Conservation (phyloP, 345 rosid genomes). For the Bruguiera gymnorhiza region DNA sequence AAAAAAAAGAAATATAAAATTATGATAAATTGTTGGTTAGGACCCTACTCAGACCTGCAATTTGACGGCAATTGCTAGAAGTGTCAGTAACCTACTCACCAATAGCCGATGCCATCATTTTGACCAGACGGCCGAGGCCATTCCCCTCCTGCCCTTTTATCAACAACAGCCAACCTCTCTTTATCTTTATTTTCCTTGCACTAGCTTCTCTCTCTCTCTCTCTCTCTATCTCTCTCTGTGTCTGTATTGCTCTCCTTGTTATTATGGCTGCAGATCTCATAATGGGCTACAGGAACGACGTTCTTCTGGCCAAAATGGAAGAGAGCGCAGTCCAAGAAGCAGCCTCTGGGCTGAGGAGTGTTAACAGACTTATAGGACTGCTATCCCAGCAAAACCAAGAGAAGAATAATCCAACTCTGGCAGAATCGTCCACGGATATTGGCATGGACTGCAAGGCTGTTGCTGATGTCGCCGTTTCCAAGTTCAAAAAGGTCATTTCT, state of each 20-base stretch:
- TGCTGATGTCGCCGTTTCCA: conserved; percentile 63
- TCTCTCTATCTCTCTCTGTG: background rate
- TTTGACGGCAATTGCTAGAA: conserved; percentile 28
- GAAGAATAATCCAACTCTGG: conserved; percentile 18
- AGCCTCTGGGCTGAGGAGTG: conserved; percentile 32
- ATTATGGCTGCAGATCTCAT: conserved; percentile 26
- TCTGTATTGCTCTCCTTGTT: conserved; percentile 10
- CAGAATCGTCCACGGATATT: conserved; percentile 39
- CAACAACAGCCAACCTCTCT: conserved; percentile 25
- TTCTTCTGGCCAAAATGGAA: conserved; percentile 18
- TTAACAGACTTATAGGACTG: conserved; percentile 20
- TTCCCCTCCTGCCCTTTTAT: conserved; percentile 28
- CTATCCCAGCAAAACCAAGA: conserved; percentile 21
- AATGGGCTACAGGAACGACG: conserved; percentile 29
- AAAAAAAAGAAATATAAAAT: background rate
- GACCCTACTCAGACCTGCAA: conserved; percentile 25
- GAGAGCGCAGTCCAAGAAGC: conserved; percentile 35
- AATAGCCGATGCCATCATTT: conserved; percentile 33
- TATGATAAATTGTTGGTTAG: conserved; percentile 8
- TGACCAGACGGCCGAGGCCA: conserved; percentile 31
- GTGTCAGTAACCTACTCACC: conserved; percentile 25
- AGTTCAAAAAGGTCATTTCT: conserved; percentile 69
- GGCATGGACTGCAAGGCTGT: conserved; percentile 54
- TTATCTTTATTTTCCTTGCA: conserved; percentile 10
- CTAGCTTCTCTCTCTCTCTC: background rate